A percentile compares a stretch with the other conserved stretches of the same genome.
Conservation (phyloP, 1,139 yeast species). For the Geotrichum phurueaensis region DNA sequence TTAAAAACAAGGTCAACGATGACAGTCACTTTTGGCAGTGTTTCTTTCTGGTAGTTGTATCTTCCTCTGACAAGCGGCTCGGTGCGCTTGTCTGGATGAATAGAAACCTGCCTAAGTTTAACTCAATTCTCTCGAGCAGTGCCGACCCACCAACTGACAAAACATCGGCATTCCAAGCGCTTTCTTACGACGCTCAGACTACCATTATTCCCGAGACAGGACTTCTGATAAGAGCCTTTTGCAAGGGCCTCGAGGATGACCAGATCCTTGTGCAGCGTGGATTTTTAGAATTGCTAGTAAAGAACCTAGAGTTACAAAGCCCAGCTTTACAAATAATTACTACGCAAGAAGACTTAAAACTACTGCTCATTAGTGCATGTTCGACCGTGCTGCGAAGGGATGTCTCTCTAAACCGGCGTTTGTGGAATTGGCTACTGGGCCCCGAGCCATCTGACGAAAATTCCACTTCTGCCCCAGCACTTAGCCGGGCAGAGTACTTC, state of each 20-base stretch:
- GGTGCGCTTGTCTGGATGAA: conserved; percentile 81
- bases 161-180: conserved; percentile 21
- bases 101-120: conserved; percentile 56
- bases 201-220: conserved; percentile 75
- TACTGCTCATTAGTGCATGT: conserved; percentile 58
- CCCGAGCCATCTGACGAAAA: conserved; percentile 41
- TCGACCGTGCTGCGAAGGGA: conserved; percentile 70
- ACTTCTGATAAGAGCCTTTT: conserved; percentile 64
- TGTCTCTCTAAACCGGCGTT: conserved; percentile 86
- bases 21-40: conserved; percentile 84
- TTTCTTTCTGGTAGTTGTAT: conserved; percentile 65
- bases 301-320: conserved; percentile 60
- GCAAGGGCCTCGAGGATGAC: conserved; percentile 57
- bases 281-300: conserved; percentile 70
- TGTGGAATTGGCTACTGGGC: conserved; percentile 90
- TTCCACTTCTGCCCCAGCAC: conserved; percentile 4
- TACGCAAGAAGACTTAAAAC: conserved; percentile 48
- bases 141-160: conserved; percentile 16
- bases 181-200: conserved; percentile 53
- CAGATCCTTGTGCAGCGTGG: conserved; percentile 78
- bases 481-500: conserved; percentile 51
- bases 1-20: conserved; percentile 55
- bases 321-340: conserved; percentile 48
- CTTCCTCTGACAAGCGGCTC: conserved; percentile 68
- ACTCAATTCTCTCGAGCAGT: conserved; percentile 22